A percentile compares a stretch with the other conserved stretches of the same genome.
phyloP scores from a whole-genome alignment of 2,329 filamentous ascomycete species.

The Alternaria rosae region DNA sequence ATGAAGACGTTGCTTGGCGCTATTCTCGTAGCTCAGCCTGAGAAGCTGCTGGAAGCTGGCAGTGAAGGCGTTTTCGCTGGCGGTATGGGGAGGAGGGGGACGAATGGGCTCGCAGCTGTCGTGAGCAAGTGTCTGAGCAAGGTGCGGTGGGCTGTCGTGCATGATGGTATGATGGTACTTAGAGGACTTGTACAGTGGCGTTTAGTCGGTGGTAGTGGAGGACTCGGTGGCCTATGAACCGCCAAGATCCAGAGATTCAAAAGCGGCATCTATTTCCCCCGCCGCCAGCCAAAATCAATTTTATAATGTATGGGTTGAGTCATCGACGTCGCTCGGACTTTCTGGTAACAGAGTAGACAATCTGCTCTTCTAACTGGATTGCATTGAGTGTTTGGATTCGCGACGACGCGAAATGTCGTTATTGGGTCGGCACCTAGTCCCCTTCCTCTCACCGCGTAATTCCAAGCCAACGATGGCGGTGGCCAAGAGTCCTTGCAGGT shows the following conservation, averaged over 20 bases:
- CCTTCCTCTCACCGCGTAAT: neutral
- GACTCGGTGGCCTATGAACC: slow-evolving; percentile 8
- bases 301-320: too few relatives aligned
- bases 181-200: slow-evolving; percentile 51
- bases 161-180: slow-evolving; percentile 67
- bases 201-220: slow-evolving; percentile 40
- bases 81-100: slow-evolving; percentile 57
- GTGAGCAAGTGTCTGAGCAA: slow-evolving; percentile 65
- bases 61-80: slow-evolving; percentile 43
- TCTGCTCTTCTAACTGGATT: too few relatives aligned
- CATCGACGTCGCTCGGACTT: too few relatives aligned
- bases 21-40: slow-evolving; percentile 52
- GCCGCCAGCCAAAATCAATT: too few relatives aligned
- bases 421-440: neutral
- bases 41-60: slow-evolving; percentile 40
- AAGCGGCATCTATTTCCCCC: neutral
- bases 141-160: slow-evolving; percentile 68
- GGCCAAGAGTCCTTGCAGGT: neutral
- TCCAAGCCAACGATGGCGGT: neutral
- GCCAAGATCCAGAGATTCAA: neutral
- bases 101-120: slow-evolving; percentile 61
- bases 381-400: too few relatives aligned
- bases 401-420: too few relatives aligned
- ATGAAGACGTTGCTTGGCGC: slow-evolving; percentile 56
- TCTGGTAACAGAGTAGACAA: too few relatives aligned